Evolutionary conservation across 148 eudicot genomes (phyloP).

Genomic region (Arctostaphylos glauca): DNA sequence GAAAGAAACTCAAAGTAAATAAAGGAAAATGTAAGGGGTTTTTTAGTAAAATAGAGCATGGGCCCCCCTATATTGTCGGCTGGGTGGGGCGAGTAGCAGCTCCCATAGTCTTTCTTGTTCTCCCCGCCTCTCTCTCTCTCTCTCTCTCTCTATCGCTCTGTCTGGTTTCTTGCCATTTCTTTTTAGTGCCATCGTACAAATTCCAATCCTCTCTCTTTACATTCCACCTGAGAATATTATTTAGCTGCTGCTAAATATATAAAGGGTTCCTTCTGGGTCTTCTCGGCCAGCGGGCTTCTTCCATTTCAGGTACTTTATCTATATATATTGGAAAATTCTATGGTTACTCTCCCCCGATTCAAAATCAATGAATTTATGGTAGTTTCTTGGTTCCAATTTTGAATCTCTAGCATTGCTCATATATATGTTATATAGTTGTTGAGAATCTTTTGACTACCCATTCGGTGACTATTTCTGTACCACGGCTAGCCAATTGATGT

Average conservation of each 20-base stretch:
- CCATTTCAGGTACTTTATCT: not conserved
- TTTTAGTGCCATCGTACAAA: not conserved
- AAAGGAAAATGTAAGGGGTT: too few species aligned
- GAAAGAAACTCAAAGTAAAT: too few species aligned
- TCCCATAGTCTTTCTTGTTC: not conserved
- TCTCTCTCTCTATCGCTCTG: not conserved
- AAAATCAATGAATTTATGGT: too few species aligned
- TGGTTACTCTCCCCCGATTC: too few species aligned
- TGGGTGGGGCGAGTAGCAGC: too few species aligned
- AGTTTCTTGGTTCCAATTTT: too few species aligned
- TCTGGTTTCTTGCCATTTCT: not conserved
- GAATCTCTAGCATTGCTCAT: not conserved
- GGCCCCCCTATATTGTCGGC: too few species aligned
- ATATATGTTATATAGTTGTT: not conserved
- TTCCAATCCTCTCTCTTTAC: not conserved
- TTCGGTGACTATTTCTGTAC: not conserved
- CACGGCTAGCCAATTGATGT: not conserved
- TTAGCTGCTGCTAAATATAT: not conserved
- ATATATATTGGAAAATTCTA: too few species aligned
- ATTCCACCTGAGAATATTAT: not conserved
- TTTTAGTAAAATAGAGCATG: too few species aligned
- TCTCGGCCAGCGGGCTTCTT: not conserved
- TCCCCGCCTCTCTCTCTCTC: not conserved
- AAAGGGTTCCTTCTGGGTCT: conserved; percentile 1
- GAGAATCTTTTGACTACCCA: too few species aligned